A percentile compares a stretch with the other conserved stretches of the same genome.
Conservation (phyloP, 2,329 filamentous ascomycete genomes). For the Biscogniauxia mediterranea region DNA sequence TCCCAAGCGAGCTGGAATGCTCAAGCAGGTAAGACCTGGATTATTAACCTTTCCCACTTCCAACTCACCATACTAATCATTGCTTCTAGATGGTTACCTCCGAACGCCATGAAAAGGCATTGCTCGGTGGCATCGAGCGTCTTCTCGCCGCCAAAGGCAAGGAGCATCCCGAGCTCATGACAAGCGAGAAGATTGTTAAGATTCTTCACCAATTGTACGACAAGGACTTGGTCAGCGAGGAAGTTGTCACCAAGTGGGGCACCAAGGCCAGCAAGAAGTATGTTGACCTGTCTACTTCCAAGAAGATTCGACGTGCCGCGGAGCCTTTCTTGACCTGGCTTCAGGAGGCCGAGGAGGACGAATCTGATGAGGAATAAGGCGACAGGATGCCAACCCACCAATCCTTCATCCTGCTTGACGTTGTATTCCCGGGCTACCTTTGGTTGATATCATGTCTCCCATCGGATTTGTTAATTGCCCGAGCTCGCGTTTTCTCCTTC, state of each 20-base stretch:
- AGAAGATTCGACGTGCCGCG: slow-evolving; percentile 93
- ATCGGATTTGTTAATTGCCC: neutral
- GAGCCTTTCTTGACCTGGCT: slow-evolving; percentile 96
- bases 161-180: slow-evolving; percentile 72
- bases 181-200: slow-evolving; percentile 70
- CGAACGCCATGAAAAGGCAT: slow-evolving; percentile 91
- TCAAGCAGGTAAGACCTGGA: slow-evolving; percentile 69
- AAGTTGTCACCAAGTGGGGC: slow-evolving; percentile 87
- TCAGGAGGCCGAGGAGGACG: slow-evolving; percentile 76
- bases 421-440: neutral
- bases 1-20: slow-evolving; percentile 74
- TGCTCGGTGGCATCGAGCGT: slow-evolving; percentile 92
- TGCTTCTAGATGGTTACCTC: slow-evolving; percentile 69
- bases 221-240: slow-evolving; percentile 83
- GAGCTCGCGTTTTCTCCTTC: neutral
- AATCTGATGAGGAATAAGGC: slow-evolving; percentile 53
- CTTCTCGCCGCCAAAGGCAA: slow-evolving; percentile 72
- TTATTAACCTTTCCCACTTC: neutral
- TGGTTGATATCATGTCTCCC: neutral
- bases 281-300: slow-evolving; percentile 82
- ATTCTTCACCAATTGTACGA: slow-evolving; percentile 90
- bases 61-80: slow-evolving; percentile 28
- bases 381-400: neutral
- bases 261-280: slow-evolving; percentile 98
- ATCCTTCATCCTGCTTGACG: neutral